Base-by-base conservation (phyloP, 2,329 filamentous ascomycete genomes). In the Calonectria honghensis region DNA sequence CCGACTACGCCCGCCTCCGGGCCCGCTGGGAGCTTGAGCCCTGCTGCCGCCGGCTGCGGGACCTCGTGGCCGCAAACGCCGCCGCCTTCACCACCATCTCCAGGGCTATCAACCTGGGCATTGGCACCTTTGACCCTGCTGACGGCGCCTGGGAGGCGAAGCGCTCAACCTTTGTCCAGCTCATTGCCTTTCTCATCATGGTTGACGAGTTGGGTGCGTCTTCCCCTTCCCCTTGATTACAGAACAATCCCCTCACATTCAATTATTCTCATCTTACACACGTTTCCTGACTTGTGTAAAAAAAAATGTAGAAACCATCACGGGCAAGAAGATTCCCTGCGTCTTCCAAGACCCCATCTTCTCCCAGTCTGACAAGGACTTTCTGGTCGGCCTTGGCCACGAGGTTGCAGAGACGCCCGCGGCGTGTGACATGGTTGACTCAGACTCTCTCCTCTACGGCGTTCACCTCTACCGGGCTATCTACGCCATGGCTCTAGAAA, bases 391-490 rank as follows among this genome's bases (percentile, higher is more conserved):
- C 29, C 88, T 93, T 0, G 90, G 91, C n/a, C 90, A 91, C 67
- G 70, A 83, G 2, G 85, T 90, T 4, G 85, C 90, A 5, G 85
- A 89, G 1, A 85, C 89, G 2, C 93, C 93, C 0, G 79, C 71
- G 0, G 92, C 88, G 0, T 92, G 91, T 77, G 81, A 87, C 0
- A 77, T 87, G 7, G 85, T 94, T 13, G 85, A 88, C 20, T 63
- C 80, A 0, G 79, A 84, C 0, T 89, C 90, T 0, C 81, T 95
- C 1, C 85, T 93, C 2, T 94, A 90, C 76, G 92, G 91, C 1
- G 87, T 94, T 0, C 93, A 94, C 66, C 87, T 92, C 73, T 91
- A 92, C 72, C 86, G 85, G 29, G 86, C 84, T 48, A 87, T 90
- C 51, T 94, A 91, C 65, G 85, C 88, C 29, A 81, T 86, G 7